Evolutionary conservation across 768 basidiomycete species (phyloP), one percentile per base, ranked within the genome.

Genomic region (Mycena amicta): DNA sequence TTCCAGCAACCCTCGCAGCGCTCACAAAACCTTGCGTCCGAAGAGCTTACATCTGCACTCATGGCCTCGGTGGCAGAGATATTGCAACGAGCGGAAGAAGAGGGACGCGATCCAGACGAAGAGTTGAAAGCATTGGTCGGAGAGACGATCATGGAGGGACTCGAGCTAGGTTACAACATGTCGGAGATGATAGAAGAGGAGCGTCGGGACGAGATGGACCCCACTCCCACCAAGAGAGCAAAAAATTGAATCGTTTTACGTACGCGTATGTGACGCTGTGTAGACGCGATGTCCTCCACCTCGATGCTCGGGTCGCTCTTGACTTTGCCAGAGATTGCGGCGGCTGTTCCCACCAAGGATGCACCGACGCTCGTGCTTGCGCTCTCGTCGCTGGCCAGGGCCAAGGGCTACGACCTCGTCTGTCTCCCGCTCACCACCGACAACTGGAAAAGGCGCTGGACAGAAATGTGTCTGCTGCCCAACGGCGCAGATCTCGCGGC

Each of bases 371-470:
- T 85, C 4, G 74, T 85, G 2, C 78, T 87, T 50, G 72, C 74
- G 60, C 70, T 87, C 31, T 68, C 83, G 1, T 69, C 78, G 13
- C 81, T 84, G 26, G 80, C 86, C 18, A 82, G 77, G 49, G 61
- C 76, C 12, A 88, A 85, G 55, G 90, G 90, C 18, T 98, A 94
- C 68, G 86, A 91, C 53, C 70, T 79, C 1, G 78, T 93, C 40
- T 90, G 87, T 67, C 71, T 95, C 18, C 94, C 94, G n/a, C 78
- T 98, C n/a, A 94, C 95, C 23, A 96, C 90, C 55, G 80, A 81
- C 18, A 83, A 82, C 46, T 99, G 97, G 97, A 86, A 84, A 66
- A 79, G 84, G 61, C 79, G 97, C 55, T 99, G 97, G 96, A 80
- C 83, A 63, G 77, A 85, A 53, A 93, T 98, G 84, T 99, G 97